Percentiles rank a stretch among this genome's conserved stretches.
These are phyloP conservation scores for Zymoseptoria passerinii DNA, from an alignment of 2,329 filamentous ascomycete genomes.

Conservation along the genomic window DNA sequence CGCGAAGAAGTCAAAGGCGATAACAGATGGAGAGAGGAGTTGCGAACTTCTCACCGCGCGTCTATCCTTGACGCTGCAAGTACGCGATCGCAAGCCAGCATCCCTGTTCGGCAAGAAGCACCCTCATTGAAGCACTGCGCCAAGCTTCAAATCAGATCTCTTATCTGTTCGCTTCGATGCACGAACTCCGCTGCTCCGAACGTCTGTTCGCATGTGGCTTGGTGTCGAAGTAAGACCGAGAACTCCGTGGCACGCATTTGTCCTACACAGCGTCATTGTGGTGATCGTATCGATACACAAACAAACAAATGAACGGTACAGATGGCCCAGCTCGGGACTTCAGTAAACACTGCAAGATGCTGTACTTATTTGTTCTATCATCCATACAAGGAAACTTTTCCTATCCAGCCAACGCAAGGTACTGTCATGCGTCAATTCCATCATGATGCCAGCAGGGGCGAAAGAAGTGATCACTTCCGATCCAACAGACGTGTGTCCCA, in stretches of 20 bases:
- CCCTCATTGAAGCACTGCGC: not conserved
- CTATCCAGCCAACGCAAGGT: not conserved
- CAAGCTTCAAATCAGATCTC: not conserved
- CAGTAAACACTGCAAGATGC: not conserved
- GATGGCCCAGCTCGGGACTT: not conserved
- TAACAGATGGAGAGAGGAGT: not conserved
- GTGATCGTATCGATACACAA: not conserved
- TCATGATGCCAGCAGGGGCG: not conserved
- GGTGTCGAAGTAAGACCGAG: not conserved
- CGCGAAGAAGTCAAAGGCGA: not conserved
- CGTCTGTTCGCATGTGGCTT: not conserved
- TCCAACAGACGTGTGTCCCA: not conserved
- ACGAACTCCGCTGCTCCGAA: not conserved
- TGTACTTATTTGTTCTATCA: not conserved
- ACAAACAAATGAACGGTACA: not conserved
- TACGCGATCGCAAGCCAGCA: not conserved
- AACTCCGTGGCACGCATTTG: not conserved
- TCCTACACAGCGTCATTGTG: not conserved
- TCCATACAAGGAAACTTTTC: not conserved
- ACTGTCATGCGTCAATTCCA: not conserved
- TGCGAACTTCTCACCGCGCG: not conserved
- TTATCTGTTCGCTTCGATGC: not conserved
- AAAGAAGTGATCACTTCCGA: not conserved
- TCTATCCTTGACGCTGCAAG: not conserved
- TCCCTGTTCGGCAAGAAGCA: not conserved